Evolutionary conservation across 139 green algal genomes (phyloP), one percentile per base, ranked within the genome.

Genomic region (Edaphochlamys debaryana): DNA sequence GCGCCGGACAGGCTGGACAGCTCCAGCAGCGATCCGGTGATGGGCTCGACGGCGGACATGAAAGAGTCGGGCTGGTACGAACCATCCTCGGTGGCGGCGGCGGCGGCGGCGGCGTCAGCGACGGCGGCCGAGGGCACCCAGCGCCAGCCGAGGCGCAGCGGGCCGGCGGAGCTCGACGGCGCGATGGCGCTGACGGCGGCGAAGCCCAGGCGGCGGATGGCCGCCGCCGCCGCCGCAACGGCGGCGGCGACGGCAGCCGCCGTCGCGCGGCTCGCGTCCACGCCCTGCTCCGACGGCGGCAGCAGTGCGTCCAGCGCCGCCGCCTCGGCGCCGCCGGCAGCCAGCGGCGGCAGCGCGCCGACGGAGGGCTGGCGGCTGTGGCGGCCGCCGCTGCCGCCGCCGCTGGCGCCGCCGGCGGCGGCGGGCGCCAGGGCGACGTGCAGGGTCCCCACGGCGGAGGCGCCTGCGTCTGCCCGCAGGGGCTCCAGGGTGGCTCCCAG

Each of bases 21-120:
- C 92, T 99, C 96, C 72, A 99, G 93, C 58, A 95, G 73, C 40
- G 86, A 68, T 3, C 92, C 94, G 5, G 91, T 87, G 22, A 93
- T 84, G 1, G 91, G 89, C 81, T 96, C 92, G 3, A 93, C 85
- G 71, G 92, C 84, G 38, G 69, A 82, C 67, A 85, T 64, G 67
- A 85, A 79, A 13, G 13, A 41, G 68, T 85, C 79, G 38, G 45
- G 54, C 66, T 56, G 37, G 79, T 71, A 85, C 29, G 40, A 25
- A 30, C 67, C 79, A 23, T n/a, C 60, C 6, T 30, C 74, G 38
- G 37, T 72, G 37, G 29, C 54, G 19, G 32, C n/a, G 37, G 79
- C 36, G 36, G 36, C 30, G 37, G 79, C 48, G 20, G 45, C n/a
- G 45, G 45, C 2, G 8, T 48, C 36, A 27, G 60, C 27, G 36